Evolutionary conservation across 2,329 filamentous ascomycete genomes (phyloP), one percentile per base, ranked within the genome.

Genomic region (Alternaria triticina): DNA sequence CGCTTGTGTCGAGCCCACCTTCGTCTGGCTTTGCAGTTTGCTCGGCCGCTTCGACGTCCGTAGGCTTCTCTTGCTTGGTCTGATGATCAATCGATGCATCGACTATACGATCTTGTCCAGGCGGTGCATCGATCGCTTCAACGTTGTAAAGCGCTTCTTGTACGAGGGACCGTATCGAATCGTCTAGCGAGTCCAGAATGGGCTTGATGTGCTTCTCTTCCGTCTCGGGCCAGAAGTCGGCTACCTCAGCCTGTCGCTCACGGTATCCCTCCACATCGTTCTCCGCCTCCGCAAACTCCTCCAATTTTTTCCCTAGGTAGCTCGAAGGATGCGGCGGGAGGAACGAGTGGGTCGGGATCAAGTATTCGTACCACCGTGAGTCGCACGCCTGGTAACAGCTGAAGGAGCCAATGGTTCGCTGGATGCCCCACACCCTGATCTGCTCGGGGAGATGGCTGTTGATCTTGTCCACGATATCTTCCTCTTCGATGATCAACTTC

Each of bases 331-430:
- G 94, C 0, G 96, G 96, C 20, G 96, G 96, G 30, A 99, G 83
- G 71, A 99, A 92, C 60, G 92, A 93, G 81, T 98, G 94, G 45
- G 92, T 96, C 3, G 96, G 96, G 79, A 99, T 92, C 56, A 99
- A 85, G 77, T 99, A 99, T 82, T 99, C 96, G 82, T 99, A 99
- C 86, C 94, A 96, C 70, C 96, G 87, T 25, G 94, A 97, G 81
- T 99, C 96, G 81, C 95, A 97, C 59, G 92, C 88, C 77, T 97
- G 91, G 81, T 99, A 99, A 81, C 92, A 95, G 80, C 92, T 97
- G 84, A 98, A 99, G 70, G 89, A 89, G 69, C 94, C 95, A 77
- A 91, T 95, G 1, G 95, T 96, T 55, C 93, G 86, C 80, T 96
- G 89, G 65, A 97, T 93, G 4, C 93, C 96, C 96, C 96, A 99